Conservation (phyloP, 1,139 yeast species). For the Candida sp. region DNA sequence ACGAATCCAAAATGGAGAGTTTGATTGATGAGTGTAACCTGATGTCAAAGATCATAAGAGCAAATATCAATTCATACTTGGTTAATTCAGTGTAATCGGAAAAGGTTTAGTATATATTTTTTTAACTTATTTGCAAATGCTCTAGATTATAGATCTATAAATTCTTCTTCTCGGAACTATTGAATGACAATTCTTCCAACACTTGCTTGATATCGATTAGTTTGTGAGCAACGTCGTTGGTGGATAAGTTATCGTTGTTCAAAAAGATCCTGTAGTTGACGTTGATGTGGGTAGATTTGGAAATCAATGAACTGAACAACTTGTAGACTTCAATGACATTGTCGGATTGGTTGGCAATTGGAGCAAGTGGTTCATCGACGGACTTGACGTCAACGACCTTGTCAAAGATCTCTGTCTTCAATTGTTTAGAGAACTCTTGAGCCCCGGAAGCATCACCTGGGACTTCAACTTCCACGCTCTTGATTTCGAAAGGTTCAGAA, state of each 20-base stretch:
- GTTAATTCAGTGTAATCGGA: constrained; percentile 11
- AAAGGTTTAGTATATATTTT: not conserved
- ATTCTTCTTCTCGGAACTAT: constrained; percentile 18
- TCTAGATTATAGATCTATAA: not conserved
- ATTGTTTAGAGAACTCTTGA: constrained; percentile 32
- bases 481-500: constrained; percentile 75
- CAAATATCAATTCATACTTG: constrained; percentile 43
- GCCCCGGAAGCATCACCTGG: constrained; percentile 26
- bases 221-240: constrained; percentile 41
- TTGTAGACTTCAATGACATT: constrained; percentile 37
- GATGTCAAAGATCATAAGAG: constrained; percentile 48
- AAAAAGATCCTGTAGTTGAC: constrained; percentile 44
- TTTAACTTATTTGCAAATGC: not conserved
- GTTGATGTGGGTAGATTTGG: constrained; percentile 41
- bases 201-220: constrained; percentile 46
- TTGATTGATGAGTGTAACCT: constrained; percentile 43
- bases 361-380: constrained; percentile 31
- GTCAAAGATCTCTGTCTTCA: constrained; percentile 36
- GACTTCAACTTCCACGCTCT: constrained; percentile 43
- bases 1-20: constrained; percentile 29
- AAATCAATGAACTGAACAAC: constrained; percentile 36
- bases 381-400: constrained; percentile 29
- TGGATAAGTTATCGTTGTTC: constrained; percentile 36
- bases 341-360: constrained; percentile 27
- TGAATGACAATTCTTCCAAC: constrained; percentile 46